A percentile compares a stretch with the other conserved stretches of the same genome.
Conservation (phyloP, 441 rosid genomes). For the Manihot esculenta region DNA sequence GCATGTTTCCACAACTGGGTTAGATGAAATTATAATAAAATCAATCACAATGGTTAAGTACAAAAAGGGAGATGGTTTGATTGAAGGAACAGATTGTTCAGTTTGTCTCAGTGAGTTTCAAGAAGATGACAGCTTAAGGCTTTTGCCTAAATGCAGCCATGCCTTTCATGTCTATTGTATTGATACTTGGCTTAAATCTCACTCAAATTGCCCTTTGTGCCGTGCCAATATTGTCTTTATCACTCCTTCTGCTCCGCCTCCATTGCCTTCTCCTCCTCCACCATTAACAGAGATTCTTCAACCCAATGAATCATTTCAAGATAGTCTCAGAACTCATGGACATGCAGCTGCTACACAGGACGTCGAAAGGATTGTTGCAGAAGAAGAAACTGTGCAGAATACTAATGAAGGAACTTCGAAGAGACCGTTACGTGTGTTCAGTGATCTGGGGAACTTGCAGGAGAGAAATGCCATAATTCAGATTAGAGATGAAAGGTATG, state of each 20-base stretch:
- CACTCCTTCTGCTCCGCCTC: slow-evolving; percentile 23
- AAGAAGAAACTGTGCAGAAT: slow-evolving; percentile 17
- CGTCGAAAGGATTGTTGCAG: slow-evolving; percentile 18
- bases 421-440: slow-evolving; percentile 34
- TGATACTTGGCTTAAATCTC: slow-evolving; percentile 86
- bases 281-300: slow-evolving; percentile 20
- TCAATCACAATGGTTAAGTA: slow-evolving; percentile 64
- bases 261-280: slow-evolving; percentile 27
- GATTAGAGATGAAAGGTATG: slow-evolving; percentile 29
- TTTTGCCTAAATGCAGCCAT: slow-evolving; percentile 82
- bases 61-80: slow-evolving; percentile 52
- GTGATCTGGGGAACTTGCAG: slow-evolving; percentile 40
- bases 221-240: slow-evolving; percentile 57
- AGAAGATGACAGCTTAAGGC: slow-evolving; percentile 72
- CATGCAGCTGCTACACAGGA: slow-evolving; percentile 27
- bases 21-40: slow-evolving; percentile 71
- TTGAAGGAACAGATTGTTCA: slow-evolving; percentile 72
- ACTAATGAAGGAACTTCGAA: slow-evolving; percentile 19
- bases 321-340: slow-evolving; percentile 22
- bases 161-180: slow-evolving; percentile 82
- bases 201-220: slow-evolving; percentile 85
- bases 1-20: slow-evolving; percentile 44
- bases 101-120: slow-evolving; percentile 84
- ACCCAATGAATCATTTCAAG: slow-evolving; percentile 24
- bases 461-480: slow-evolving; percentile 38